Conservation (phyloP, 441 rosid species). For the Omphalea diandra region DNA sequence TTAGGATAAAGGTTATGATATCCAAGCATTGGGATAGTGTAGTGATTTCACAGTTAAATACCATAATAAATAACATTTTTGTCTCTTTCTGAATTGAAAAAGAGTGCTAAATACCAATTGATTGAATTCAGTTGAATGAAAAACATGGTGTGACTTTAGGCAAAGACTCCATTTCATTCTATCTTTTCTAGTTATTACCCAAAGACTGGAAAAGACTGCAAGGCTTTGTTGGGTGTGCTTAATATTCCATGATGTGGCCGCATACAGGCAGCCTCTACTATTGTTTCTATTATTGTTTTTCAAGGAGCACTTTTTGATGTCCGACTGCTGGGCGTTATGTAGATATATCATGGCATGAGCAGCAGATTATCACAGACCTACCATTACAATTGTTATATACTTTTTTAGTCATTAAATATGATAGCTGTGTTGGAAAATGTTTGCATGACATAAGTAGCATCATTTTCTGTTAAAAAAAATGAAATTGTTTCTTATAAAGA, state of each 20-base stretch:
- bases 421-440: not conserved
- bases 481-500: not conserved
- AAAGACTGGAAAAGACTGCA: not conserved
- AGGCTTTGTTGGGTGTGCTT: too few species aligned
- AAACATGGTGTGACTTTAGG: not conserved
- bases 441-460: constrained; percentile 1
- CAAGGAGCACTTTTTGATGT: too few species aligned
- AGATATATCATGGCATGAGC: too few species aligned
- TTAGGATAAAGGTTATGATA: not conserved
- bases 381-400: too few species aligned
- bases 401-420: not conserved
- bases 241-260: too few species aligned
- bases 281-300: too few species aligned
- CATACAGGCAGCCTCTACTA: too few species aligned
- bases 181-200: not conserved
- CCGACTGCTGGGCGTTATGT: too few species aligned
- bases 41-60: not conserved
- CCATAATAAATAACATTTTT: too few species aligned
- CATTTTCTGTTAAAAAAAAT: not conserved
- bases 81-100: not conserved
- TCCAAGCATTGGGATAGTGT: not conserved
- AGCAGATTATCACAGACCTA: too few species aligned
- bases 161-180: not conserved
- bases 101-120: not conserved
- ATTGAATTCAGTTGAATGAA: not conserved